These are phyloP conservation scores for Solanum neorickii DNA, from an alignment of 257 asterid species.

Conservation along the genomic window DNA sequence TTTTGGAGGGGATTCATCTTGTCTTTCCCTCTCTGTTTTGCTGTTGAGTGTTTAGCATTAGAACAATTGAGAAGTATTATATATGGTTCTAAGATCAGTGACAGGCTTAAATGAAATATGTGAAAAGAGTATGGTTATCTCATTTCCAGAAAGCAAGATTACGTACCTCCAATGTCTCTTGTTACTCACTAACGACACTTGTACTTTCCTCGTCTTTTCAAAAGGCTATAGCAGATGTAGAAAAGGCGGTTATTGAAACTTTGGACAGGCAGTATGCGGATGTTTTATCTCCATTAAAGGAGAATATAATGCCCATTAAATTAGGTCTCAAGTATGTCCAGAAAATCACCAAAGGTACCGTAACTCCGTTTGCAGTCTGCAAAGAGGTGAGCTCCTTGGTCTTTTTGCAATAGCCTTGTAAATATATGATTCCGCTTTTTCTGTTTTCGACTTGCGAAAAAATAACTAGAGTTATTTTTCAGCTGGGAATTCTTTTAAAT, in stretches of 20 bases:
- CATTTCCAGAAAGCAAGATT: neutral
- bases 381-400: constrained; percentile 31
- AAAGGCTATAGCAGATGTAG: constrained; percentile 86
- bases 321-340: constrained; percentile 81
- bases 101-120: neutral
- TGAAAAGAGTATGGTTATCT: neutral
- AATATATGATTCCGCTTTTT: neutral
- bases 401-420: neutral
- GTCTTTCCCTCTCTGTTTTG: neutral
- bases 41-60: neutral
- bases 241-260: constrained; percentile 74
- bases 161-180: neutral
- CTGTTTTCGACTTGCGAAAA: neutral
- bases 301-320: constrained; percentile 64
- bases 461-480: constrained; percentile 2
- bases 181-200: neutral
- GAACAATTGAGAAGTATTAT: neutral
- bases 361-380: constrained; percentile 32
- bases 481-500: constrained; percentile 82
- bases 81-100: neutral
- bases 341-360: constrained; percentile 64
- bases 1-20: neutral
- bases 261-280: constrained; percentile 82
- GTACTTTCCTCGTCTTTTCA: neutral
- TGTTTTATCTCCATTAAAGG: constrained; percentile 72